These are phyloP conservation scores for Barbatosphaeria neglecta DNA, from an alignment of 495 filamentous ascomycete genomes.

Conservation along the genomic window DNA sequence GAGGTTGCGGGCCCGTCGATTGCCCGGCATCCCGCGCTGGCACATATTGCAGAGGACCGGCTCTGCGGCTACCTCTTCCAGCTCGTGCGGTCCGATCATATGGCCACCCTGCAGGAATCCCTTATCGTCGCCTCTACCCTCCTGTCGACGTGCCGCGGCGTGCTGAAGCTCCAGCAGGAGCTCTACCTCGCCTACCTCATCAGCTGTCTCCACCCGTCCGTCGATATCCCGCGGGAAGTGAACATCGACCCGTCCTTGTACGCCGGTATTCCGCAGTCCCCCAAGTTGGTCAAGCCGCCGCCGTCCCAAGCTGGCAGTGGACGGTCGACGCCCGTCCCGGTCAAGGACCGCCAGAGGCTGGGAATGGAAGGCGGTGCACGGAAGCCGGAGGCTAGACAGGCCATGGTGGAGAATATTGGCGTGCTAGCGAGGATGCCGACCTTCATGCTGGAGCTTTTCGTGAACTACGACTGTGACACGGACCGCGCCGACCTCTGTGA, in stretches of 20 bases:
- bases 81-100: constrained; percentile 89
- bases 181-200: constrained; percentile 91
- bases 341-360: constrained; percentile 86
- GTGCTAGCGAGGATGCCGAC: constrained; percentile 82
- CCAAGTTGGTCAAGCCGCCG: constrained; percentile 73
- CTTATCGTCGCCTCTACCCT: constrained; percentile 85
- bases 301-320: constrained; percentile 70
- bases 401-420: constrained; percentile 96
- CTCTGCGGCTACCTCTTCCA: constrained; percentile 94
- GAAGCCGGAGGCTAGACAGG: constrained; percentile 88
- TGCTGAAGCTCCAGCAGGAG: constrained; percentile 94
- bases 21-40: constrained; percentile 81
- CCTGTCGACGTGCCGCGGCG: constrained; percentile 79
- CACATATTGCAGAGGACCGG: constrained; percentile 80
- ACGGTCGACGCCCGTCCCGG: constrained; percentile 80
- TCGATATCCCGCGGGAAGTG: constrained; percentile 83
- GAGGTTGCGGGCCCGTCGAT: constrained; percentile 96
- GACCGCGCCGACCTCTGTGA: constrained; percentile 88
- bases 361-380: constrained; percentile 86
- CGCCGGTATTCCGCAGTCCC: constrained; percentile 82
- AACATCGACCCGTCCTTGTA: constrained; percentile 89
- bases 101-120: constrained; percentile 83
- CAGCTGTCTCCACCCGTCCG: constrained; percentile 79
- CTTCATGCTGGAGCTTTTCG: constrained; percentile 88
- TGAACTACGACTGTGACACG: constrained; percentile 97